Conservation (phyloP, 495 filamentous ascomycete genomes). For the Trichoderma orchidacearum region DNA sequence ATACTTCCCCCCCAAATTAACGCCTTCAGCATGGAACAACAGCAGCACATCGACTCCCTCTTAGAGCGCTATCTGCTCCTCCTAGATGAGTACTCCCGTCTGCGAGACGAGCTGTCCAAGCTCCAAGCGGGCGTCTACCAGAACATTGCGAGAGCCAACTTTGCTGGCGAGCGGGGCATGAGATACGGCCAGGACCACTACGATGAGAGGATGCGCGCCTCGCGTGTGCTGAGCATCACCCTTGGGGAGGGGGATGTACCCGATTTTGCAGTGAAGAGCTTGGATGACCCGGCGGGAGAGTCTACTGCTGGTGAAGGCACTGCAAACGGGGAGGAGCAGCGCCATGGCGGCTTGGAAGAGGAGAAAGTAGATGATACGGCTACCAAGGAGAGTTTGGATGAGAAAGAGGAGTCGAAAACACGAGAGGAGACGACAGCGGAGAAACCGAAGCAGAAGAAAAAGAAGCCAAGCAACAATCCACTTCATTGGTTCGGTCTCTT, state of each 20-base stretch:
- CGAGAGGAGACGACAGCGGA: conserved; percentile 4
- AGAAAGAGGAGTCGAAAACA: not conserved
- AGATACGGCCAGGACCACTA: conserved; percentile 56
- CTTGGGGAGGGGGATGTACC: conserved; percentile 5
- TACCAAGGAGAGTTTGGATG: not conserved
- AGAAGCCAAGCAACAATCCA: conserved; percentile 31
- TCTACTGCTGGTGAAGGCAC: not conserved
- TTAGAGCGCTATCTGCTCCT: conserved; percentile 56
- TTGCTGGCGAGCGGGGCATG: conserved; percentile 45
- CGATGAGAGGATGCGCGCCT: conserved; percentile 59
- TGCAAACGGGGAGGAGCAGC: not conserved
- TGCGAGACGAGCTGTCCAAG: conserved; percentile 38
- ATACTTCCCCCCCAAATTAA: not conserved
- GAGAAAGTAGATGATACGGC: not conserved
- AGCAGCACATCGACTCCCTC: conserved; percentile 44
- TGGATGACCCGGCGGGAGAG: not conserved
- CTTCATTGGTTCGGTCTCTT: conserved; percentile 60
- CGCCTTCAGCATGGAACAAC: not conserved
- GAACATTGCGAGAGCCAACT: conserved; percentile 57
- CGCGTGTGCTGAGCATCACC: conserved; percentile 18
- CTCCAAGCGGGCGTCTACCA: conserved; percentile 41
- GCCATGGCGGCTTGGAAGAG: not conserved
- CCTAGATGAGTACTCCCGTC: conserved; percentile 53
- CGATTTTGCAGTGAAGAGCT: conserved; percentile 4
- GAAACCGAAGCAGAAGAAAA: conserved; percentile 1